Percentiles rank a stretch among this genome's conserved stretches.
These are phyloP conservation scores for Taiwanofungus camphoratus DNA, from an alignment of 1,284 basidiomycete species.

Conservation along the genomic window DNA sequence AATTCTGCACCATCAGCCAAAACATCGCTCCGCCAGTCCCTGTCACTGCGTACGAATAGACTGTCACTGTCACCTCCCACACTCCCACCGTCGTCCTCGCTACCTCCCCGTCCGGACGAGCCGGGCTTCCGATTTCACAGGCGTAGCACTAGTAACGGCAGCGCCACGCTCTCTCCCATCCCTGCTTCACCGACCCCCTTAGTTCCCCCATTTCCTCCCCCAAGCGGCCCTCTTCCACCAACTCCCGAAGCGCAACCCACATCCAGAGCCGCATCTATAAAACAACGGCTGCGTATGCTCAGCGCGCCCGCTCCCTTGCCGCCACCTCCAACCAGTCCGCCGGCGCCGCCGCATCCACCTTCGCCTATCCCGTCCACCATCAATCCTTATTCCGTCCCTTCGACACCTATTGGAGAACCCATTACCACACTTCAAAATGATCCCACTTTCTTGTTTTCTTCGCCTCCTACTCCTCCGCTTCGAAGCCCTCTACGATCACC, in stretches of 20 bases:
- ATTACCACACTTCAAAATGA: conserved; percentile 51
- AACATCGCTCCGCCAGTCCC: conserved; percentile 46
- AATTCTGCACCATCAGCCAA: conserved; percentile 28
- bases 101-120: conserved; percentile 61
- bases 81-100: conserved; percentile 47
- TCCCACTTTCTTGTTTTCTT: conserved; percentile 50
- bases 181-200: conserved; percentile 37
- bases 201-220: conserved; percentile 39
- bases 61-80: conserved; percentile 59
- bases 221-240: conserved; percentile 34
- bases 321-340: conserved; percentile 14
- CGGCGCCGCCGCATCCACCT: conserved; percentile 17
- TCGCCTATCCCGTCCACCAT: conserved; percentile 22
- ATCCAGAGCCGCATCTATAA: conserved; percentile 33
- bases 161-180: conserved; percentile 34
- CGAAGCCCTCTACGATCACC: conserved; percentile 18
- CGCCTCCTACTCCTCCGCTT: conserved; percentile 34
- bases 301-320: conserved; percentile 45
- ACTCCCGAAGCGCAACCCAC: conserved; percentile 30
- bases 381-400: conserved; percentile 22
- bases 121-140: conserved; percentile 28
- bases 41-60: conserved; percentile 47
- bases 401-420: conserved; percentile 49
- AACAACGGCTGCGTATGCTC: conserved; percentile 56
- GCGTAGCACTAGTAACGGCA: conserved; percentile 35